Evolutionary conservation across 2,329 filamentous ascomycete genomes (phyloP), one percentile per base, ranked within the genome.

Genomic region (Pleurostoma richardsiae): DNA sequence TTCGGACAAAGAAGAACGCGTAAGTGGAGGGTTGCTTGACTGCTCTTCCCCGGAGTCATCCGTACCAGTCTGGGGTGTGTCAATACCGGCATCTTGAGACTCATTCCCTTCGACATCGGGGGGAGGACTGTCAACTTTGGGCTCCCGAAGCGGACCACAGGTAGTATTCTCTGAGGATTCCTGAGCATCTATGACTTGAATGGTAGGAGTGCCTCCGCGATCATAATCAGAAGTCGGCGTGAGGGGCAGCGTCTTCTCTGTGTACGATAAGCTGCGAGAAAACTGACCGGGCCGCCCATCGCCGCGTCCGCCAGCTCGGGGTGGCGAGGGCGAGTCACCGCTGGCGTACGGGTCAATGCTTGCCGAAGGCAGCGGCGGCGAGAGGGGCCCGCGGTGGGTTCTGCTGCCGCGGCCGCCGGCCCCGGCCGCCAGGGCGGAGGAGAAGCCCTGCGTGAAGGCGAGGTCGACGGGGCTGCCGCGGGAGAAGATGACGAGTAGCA

Each of bases 401-500:
- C n/a, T 36, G 8, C 33, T 30, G 40, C 43, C 39, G 1, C 28
- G n/a, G 29, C 36, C 30, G 31, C 30, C 28, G 19, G 19, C 19
- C 19, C 19, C 19, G 19, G 19, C 19, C 19, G 19, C 19, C 19
- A 19, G 19, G 19, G 51, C 48, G 44, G 55, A 47, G 3, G 50
- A 45, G 19, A 19, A 19, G 19, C 19, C n/a, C 33, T 36, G 33
- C n/a, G 33, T 19, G 44, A 60, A 51, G 19, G 57, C 54, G 19
- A 57, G 41, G 40, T 36, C 56, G 49, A 43, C 58, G 42, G 51
- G 39, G 29, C 52, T 57, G 40, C 58, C 56, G 28, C 80, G 70
- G 10, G 79, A 82, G 62, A 97, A 96, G 36, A 97, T 84, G 27
- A 96, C 88, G 1, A 99, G 76, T 1, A 88, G 84, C 7, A 99